A percentile compares a stretch with the other conserved stretches of the same genome.
Evolutionary conservation across 495 filamentous ascomycete species (phyloP).

Genomic region (Usnea hakonensis): DNA sequence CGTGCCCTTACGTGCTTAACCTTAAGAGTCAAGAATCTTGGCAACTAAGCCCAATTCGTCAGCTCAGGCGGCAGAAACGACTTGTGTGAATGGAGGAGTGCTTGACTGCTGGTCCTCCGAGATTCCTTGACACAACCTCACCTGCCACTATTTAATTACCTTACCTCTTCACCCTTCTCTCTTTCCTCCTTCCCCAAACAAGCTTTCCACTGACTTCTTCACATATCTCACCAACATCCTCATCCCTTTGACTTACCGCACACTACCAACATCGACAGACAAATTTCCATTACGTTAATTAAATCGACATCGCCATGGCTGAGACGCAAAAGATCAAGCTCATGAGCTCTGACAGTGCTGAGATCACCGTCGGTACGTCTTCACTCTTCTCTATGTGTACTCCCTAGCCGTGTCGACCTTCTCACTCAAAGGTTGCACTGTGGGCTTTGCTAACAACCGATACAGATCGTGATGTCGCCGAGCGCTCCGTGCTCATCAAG

Average conservation of each 20-base stretch:
- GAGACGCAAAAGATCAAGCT: conserved; percentile 38
- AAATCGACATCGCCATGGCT: conserved; percentile 24
- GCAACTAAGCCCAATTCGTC: not conserved
- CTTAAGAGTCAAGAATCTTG: not conserved
- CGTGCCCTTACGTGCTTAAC: too few relatives aligned
- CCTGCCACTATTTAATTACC: not conserved
- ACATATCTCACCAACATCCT: not conserved
- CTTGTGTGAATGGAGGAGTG: too few relatives aligned
- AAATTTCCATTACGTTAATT: not conserved
- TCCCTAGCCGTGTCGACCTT: not conserved
- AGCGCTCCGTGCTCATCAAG: conserved; percentile 92
- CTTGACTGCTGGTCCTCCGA: not conserved
- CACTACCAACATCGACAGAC: not conserved
- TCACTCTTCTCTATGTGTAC: not conserved
- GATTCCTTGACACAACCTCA: not conserved
- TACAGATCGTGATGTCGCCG: conserved; percentile 73
- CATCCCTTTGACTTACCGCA: conserved; percentile 1
- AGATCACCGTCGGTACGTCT: conserved; percentile 46
- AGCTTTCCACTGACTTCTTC: not conserved
- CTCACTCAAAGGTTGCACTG: not conserved
- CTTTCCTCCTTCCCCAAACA: not conserved
- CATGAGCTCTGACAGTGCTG: conserved; percentile 49
- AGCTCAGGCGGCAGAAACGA: not conserved
- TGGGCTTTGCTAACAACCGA: conserved; percentile 19
- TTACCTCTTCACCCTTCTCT: not conserved